Evolutionary conservation across 495 filamentous ascomycete genomes (phyloP).

Genomic region (Neurospora tetrasperma): DNA sequence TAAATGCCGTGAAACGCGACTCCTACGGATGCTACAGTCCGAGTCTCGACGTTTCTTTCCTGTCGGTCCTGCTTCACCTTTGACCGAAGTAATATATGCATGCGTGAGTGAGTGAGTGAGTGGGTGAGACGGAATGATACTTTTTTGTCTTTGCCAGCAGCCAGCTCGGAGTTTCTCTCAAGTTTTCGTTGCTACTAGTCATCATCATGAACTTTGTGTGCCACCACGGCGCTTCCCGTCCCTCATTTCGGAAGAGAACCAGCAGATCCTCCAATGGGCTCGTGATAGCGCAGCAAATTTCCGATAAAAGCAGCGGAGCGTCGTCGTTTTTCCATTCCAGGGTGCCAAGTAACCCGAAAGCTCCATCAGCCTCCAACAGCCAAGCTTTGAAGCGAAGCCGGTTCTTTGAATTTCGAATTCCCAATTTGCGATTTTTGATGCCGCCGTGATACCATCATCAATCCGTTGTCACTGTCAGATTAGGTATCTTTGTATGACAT

Average conservation of each 20-base stretch:
- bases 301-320: not conserved
- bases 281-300: not conserved
- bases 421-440: not conserved
- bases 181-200: not conserved
- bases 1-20: not conserved
- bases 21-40: not conserved
- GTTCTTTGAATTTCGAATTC: not conserved
- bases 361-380: no score
- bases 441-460: not conserved
- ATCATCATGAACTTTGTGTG: not conserved
- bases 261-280: not conserved
- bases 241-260: not conserved
- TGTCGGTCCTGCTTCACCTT: not conserved
- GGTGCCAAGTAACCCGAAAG: no score
- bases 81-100: not conserved
- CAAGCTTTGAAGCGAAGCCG: no score
- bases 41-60: not conserved
- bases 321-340: not conserved
- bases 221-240: not conserved
- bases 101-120: not conserved
- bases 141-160: not conserved
- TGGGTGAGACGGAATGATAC: not conserved
- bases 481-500: not conserved
- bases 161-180: not conserved
- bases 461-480: not conserved